Conservation (phyloP, 2,329 filamentous ascomycete species). For the Fusarium sarcochroum region DNA sequence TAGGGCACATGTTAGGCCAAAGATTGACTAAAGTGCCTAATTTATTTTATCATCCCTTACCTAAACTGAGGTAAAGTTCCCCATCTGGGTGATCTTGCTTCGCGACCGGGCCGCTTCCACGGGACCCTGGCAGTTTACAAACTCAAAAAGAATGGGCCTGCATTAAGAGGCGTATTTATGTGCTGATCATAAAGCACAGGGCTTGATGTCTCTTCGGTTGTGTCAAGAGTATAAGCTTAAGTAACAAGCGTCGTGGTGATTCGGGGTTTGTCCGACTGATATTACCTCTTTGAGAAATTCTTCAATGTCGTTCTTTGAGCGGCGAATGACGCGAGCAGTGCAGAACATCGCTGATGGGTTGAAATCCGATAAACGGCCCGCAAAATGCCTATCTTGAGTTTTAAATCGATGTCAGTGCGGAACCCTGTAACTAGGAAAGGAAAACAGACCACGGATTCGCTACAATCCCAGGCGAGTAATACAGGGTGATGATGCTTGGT, state of each 20-base stretch:
- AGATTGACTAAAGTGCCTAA: no score
- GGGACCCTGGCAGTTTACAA: background rate
- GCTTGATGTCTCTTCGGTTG: no score
- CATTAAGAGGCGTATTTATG: background rate
- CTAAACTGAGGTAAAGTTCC: background rate
- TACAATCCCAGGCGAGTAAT: conserved; percentile 3
- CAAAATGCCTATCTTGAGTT: conserved; percentile 32
- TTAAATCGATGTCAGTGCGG: conserved; percentile 10
- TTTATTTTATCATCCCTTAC: no score
- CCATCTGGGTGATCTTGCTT: background rate
- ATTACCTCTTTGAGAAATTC: conserved; percentile 26
- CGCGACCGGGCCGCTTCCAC: background rate
- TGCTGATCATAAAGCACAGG: background rate
- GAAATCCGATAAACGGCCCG: conserved; percentile 23
- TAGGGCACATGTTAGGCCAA: no score
- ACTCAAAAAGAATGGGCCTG: background rate
- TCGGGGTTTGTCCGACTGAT: conserved; percentile 37
- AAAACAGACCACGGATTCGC: background rate
- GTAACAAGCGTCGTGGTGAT: background rate
- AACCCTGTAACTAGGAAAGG: conserved; percentile 7
- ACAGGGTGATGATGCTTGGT: conserved; percentile 22
- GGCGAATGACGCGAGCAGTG: conserved; percentile 44
- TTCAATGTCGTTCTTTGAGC: conserved; percentile 40
- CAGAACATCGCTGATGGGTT: conserved; percentile 23
- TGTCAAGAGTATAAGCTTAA: conserved; percentile 32